Conservation (phyloP, 257 asterid species). For the Oldenlandia corymbosa region DNA sequence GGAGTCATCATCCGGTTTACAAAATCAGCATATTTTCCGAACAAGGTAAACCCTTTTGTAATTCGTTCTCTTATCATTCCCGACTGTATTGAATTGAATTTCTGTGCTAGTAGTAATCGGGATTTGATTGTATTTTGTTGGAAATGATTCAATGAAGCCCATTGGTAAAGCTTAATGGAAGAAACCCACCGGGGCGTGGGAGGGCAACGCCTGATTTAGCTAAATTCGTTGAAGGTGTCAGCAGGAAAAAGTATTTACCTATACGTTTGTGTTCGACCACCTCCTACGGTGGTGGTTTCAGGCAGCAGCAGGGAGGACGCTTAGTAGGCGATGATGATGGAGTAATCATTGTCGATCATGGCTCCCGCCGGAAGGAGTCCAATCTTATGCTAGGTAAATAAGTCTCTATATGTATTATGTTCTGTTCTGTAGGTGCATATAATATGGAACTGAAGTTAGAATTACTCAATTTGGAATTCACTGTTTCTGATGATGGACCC, state of each 20-base stretch:
- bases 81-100: background rate
- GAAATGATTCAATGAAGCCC: conserved; percentile 26
- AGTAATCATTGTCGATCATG: conserved; percentile 89
- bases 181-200: conserved; percentile 31
- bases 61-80: background rate
- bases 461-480: background rate
- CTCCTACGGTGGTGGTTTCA: conserved; percentile 50
- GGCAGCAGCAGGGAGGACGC: conserved; percentile 38
- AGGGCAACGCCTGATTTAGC: conserved; percentile 31
- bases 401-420: too few relatives aligned
- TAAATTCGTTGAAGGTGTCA: conserved; percentile 40
- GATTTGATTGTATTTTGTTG: conserved; percentile 9
- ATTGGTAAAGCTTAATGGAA: conserved; percentile 29
- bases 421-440: too few relatives aligned
- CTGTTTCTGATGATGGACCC: conserved; percentile 16
- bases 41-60: conserved; percentile 8
- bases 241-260: conserved; percentile 31
- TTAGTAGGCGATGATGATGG: conserved; percentile 66
- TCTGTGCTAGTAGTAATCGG: background rate
- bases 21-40: conserved; percentile 14
- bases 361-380: conserved; percentile 86
- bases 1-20: conserved; percentile 27
- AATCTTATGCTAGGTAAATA: conserved; percentile 88
- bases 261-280: conserved; percentile 56
- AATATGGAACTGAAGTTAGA: too few relatives aligned